Evolutionary conservation across 495 filamentous ascomycete species (phyloP).

Genomic region (Podospora conica): DNA sequence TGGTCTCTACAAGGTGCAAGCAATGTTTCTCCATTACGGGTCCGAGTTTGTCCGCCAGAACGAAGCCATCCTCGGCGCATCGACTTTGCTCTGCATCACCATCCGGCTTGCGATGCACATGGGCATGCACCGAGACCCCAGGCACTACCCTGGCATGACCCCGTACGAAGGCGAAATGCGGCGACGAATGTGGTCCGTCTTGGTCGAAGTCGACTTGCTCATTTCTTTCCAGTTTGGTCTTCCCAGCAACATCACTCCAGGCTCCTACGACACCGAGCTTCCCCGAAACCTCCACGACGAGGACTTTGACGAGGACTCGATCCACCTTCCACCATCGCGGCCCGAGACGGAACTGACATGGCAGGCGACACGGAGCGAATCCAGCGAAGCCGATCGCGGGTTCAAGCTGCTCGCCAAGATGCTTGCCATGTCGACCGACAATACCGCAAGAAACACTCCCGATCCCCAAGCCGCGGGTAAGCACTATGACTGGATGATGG

Average conservation of each 20-base stretch:
- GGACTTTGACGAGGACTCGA: conserved; percentile 30
- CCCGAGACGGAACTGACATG: conserved; percentile 33
- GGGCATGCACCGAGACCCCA: conserved; percentile 37
- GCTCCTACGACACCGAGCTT: conserved; percentile 29
- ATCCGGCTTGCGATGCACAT: conserved; percentile 36
- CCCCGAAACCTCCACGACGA: conserved; percentile 36
- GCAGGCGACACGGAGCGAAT: conserved; percentile 15
- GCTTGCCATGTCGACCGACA: conserved; percentile 22
- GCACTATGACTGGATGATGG: not conserved
- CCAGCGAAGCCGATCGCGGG: conserved; percentile 21
- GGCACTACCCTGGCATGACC: conserved; percentile 31
- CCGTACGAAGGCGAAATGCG: conserved; percentile 34
- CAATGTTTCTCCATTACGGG: conserved; percentile 32
- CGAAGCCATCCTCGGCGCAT: conserved; percentile 34
- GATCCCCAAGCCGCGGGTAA: conserved; percentile 14
- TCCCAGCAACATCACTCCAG: conserved; percentile 22
- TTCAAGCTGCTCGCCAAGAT: conserved; percentile 27
- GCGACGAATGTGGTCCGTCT: conserved; percentile 30
- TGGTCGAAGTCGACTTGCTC: conserved; percentile 25
- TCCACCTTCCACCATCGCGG: conserved; percentile 31
- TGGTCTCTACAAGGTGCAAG: conserved; percentile 36
- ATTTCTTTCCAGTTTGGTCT: conserved; percentile 29
- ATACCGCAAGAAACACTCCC: conserved; percentile 11
- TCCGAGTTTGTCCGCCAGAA: conserved; percentile 30
- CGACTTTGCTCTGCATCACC: conserved; percentile 33